These are phyloP conservation scores for Tagetes erecta DNA, from an alignment of 129 eudicot species.

Conservation along the genomic window DNA sequence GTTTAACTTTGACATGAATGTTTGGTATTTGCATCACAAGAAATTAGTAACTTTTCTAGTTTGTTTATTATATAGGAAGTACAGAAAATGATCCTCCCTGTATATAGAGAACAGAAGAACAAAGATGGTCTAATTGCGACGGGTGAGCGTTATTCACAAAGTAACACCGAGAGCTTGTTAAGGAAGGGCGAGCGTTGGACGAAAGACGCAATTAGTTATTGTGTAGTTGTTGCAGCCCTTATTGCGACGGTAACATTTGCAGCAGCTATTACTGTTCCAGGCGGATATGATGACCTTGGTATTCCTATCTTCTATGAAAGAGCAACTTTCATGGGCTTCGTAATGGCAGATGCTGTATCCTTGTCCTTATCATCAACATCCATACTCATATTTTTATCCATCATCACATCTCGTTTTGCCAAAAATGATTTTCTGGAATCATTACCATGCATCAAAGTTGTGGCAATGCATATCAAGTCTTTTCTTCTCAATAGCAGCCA, in stretches of 20 bases:
- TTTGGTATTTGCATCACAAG: neutral
- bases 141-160: neutral
- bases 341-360: conserved; percentile 6
- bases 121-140: conserved; percentile 10
- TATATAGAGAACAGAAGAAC: neutral
- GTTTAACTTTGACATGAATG: neutral
- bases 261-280: neutral
- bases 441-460: neutral
- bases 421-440: neutral
- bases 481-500: neutral
- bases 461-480: neutral
- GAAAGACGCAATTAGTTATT: neutral
- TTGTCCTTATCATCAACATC: neutral
- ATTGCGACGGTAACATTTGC: conserved; percentile 10
- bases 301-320: neutral
- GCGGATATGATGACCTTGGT: neutral
- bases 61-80: neutral
- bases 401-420: neutral
- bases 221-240: conserved; percentile 6
- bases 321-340: neutral
- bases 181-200: neutral
- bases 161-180: conserved; percentile 6
- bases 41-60: neutral
- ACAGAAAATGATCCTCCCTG: neutral
- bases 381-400: neutral